Base-by-base conservation (phyloP, 345 rosid species). In the Moricandia moricandioides region DNA sequence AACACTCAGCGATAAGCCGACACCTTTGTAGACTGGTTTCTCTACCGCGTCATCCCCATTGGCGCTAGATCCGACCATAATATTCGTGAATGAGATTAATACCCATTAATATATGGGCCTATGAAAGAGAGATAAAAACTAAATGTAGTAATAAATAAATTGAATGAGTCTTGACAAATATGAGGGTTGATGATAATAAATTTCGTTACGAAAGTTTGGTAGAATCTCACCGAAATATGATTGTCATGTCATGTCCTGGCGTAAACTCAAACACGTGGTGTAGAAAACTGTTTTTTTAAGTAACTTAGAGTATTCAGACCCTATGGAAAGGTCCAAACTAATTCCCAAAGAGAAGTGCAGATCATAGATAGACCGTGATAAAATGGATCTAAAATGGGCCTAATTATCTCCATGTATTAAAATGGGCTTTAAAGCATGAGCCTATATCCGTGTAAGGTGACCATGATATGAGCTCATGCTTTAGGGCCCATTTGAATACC, bases 191-290 rank as follows among this genome's bases (percentile, higher is more conserved):
- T 65, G 47, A 37, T 58, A 77, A 49, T 71, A 65, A 77, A 78
- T 78, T 47, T 78, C 13, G 76, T 65, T 65, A 7, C 37, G 13
- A 64, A 78, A 71, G 81, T 78, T 78, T 71, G 77, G 81, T 78
- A 47, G 68, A 57, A 71, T 56, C 14, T 69, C 24, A 70, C 40
- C 61, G 56, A 26, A 40, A 49, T 31, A 45, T 59, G 21, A 27
- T 13, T 45, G 69, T 5, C 62, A 67, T 30, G 80, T 47, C 75
- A 70, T 45, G 80, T 65, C 45, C 40, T 76, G 65, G 59, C 21
- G 11, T 26, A 47, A 56, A 58, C 13, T 27, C 6, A 58, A 65
- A 65, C 76, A 71, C 67, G 72, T 77, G 80, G 62, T 31, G 60
- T 57, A 47, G 67, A 18, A 31, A 31, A n/a, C n/a, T n/a, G n/a